Base-by-base conservation (phyloP, 805 yeast genomes). In the Pichia membranifaciens region DNA sequence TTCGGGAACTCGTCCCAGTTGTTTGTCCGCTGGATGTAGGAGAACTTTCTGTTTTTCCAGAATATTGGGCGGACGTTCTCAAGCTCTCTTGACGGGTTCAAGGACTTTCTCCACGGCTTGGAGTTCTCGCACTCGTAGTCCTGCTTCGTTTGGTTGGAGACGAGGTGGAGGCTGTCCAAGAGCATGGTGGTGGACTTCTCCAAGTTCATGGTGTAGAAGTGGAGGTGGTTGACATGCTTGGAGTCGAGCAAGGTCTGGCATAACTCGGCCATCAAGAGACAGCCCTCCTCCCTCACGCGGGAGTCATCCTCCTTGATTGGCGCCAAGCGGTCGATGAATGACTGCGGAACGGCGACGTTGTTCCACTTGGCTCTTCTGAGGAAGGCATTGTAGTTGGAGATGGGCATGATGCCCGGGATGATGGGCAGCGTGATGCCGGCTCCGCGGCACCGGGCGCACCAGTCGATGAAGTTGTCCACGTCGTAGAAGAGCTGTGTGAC, bases 1-100 rank as follows among this genome's bases (percentile, higher is more conserved):
- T 91, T 93, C 44, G 99, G 99, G 61, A 91, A 93, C 66, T 93
- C 99, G 68, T 93, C 99, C 89, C 99, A 93, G 48, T 84, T 83
- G 22, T 93, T 80, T 8, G 97, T 91, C 65, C 98, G 77, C 41
- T 88, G 78, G 51, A 88, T 81, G 64, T 91, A 91, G 15, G 95
- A 82, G 65, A 84, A 85, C 59, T 90, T 90, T 71, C 97, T 80
- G 65, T 88, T 85, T 63, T 87, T 85, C 98, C 98, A 91, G 67
- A 91, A 91, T 52, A 91, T 91, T 16, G 98, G 98, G 61, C 96
- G 79, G 43, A 91, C 90, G 29, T 83, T 70, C 65, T 90, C 96
- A 51, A 82, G 79, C 48, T 76, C 75, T 66, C 97, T 77, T 53
- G 76, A 78, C 42, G 93, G 90, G 54, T 87, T 84, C 54, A 89